Evolutionary conservation across 805 yeast genomes (phyloP).

Genomic region (Candida xyloterini): DNA sequence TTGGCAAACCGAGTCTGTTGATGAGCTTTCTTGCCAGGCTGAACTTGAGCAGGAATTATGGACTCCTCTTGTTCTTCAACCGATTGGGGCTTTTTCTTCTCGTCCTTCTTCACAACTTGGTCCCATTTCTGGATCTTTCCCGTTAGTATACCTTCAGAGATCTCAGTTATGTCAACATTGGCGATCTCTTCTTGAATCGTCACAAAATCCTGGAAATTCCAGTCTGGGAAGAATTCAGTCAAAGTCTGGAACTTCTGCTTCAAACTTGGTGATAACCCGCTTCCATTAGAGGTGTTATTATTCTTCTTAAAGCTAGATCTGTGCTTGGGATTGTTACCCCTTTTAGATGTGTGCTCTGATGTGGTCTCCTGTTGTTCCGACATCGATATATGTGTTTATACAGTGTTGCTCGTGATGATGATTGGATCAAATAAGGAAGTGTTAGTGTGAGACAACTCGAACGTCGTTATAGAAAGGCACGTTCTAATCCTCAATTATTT

Average conservation of each 20-base stretch:
- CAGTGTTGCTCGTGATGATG: conserved; percentile 8
- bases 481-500: conserved; percentile 8
- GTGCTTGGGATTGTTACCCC: conserved; percentile 30
- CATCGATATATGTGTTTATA: conserved; percentile 22
- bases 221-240: conserved; percentile 88
- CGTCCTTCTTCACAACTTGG: conserved; percentile 73
- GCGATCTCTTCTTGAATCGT: conserved; percentile 70
- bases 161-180: conserved; percentile 66
- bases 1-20: conserved; percentile 14
- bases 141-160: conserved; percentile 83
- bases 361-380: conserved; percentile 30
- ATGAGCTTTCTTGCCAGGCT: conserved; percentile 16
- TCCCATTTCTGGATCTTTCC: conserved; percentile 94
- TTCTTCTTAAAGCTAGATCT: conserved; percentile 48
- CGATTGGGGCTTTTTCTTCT: conserved; percentile 41
- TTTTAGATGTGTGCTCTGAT: conserved; percentile 18
- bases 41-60: conserved; percentile 6
- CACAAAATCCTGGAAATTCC: conserved; percentile 82
- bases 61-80: conserved; percentile 19
- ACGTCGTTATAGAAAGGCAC: conserved; percentile 5
- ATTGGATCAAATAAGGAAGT: conserved; percentile 8
- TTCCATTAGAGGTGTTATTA: conserved; percentile 24
- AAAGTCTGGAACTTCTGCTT: conserved; percentile 51
- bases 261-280: conserved; percentile 23
- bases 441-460: conserved; percentile 8